Conservation (phyloP, 2,329 filamentous ascomycete species). For the Hymenoscyphus repandus region DNA sequence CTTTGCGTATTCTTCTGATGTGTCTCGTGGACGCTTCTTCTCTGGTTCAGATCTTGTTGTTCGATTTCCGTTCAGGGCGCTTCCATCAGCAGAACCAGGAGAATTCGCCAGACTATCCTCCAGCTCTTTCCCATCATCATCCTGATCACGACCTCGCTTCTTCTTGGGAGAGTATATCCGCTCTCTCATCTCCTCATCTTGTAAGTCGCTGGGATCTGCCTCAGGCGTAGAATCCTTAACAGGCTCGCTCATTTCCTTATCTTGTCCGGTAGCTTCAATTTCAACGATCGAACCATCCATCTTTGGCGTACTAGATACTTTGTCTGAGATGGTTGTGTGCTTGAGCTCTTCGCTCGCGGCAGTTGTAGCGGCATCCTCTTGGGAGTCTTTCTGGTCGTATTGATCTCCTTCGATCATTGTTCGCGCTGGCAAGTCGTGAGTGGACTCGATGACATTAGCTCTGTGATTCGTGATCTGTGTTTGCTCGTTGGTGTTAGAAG, state of each 20-base stretch:
- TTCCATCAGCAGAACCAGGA: slow-evolving; percentile 38
- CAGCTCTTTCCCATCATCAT: slow-evolving; percentile 41
- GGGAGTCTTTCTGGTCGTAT: slow-evolving; percentile 8
- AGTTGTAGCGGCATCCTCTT: slow-evolving; percentile 58
- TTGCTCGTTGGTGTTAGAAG: slow-evolving; percentile 10
- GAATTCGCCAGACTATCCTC: slow-evolving; percentile 32
- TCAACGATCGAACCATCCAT: slow-evolving; percentile 26
- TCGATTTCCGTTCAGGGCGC: slow-evolving; percentile 31
- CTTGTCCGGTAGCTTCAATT: slow-evolving; percentile 27
- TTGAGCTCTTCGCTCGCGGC: slow-evolving; percentile 60
- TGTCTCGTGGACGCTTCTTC: slow-evolving; percentile 59
- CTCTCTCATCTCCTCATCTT: slow-evolving; percentile 41
- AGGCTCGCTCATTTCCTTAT: slow-evolving; percentile 25
- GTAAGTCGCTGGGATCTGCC: slow-evolving; percentile 34
- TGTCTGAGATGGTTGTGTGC: slow-evolving; percentile 58
- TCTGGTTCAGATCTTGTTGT: slow-evolving; percentile 51
- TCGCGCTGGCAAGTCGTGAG: slow-evolving; percentile 25
- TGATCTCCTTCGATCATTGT: slow-evolving; percentile 14
- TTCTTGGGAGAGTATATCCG: slow-evolving; percentile 58
- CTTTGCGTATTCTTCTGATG: slow-evolving; percentile 28
- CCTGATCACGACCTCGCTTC: slow-evolving; percentile 44
- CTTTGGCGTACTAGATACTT: slow-evolving; percentile 21
- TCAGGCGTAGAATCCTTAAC: slow-evolving; percentile 26
- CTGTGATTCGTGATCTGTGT: slow-evolving; percentile 10
- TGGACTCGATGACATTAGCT: slow-evolving; percentile 21